These are phyloP conservation scores for Acacia pycnantha DNA, from an alignment of 331 rosid genomes.

Conservation along the genomic window DNA sequence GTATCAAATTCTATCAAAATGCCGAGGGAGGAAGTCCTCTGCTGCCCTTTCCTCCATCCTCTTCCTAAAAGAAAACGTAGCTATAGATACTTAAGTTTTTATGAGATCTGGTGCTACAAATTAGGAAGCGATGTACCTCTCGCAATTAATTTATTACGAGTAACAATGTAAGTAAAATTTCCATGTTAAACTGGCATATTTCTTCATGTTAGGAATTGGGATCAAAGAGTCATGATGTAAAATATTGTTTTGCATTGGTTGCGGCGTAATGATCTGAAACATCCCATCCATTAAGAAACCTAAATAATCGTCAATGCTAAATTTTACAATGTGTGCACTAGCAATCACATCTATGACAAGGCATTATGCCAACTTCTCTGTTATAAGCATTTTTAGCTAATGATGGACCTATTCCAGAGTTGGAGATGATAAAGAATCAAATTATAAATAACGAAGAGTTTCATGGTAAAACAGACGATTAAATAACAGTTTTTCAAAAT, in stretches of 20 bases:
- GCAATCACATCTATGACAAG: not conserved
- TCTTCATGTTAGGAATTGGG: conserved; percentile 5
- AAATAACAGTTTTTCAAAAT: conserved; percentile 34
- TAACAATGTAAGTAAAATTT: conserved; percentile 28
- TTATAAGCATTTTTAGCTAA: not conserved
- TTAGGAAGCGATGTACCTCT: conserved; percentile 8
- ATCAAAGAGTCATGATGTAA: not conserved
- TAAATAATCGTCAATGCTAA: not conserved
- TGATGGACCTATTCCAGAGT: not conserved
- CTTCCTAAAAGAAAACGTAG: not conserved
- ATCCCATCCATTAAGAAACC: not conserved
- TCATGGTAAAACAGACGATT: conserved; percentile 27
- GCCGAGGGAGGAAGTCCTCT: conserved; percentile 1
- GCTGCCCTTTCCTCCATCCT: not conserved
- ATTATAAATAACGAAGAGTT: conserved; percentile 6
- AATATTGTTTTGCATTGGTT: not conserved
- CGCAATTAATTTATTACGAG: conserved; percentile 5
- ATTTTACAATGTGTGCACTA: not conserved
- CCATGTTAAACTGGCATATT: not conserved
- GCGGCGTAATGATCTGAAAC: not conserved
- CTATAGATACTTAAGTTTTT: not conserved
- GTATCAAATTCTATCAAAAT: not conserved
- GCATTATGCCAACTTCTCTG: not conserved
- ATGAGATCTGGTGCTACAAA: not conserved
- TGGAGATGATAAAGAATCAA: conserved; percentile 34